Conservation (phyloP, 78 protist species). For the Dictyostelium purpureum region DNA sequence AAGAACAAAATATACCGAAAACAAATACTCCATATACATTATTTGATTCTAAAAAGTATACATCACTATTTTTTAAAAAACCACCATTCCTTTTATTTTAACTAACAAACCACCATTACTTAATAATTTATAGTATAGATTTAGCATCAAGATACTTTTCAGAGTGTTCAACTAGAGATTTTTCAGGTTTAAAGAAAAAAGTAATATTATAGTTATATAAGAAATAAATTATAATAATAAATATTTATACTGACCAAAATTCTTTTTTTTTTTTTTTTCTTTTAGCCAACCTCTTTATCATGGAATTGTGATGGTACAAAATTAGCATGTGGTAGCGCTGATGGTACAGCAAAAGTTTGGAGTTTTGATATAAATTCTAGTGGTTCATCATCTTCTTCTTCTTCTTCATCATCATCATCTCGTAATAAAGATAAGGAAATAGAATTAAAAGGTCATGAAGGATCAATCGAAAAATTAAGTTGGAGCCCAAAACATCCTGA, state of each 20-base stretch:
- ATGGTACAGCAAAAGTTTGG: conserved; percentile 31
- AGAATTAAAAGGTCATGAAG: conserved; percentile 62
- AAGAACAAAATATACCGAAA: conserved; percentile 12
- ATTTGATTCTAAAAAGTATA: conserved; percentile 16
- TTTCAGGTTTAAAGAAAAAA: conserved; percentile 43
- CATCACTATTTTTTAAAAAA: background rate
- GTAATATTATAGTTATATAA: background rate
- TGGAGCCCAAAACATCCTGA: conserved; percentile 45
- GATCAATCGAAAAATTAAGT: conserved; percentile 6
- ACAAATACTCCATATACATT: conserved; percentile 68
- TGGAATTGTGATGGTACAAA: conserved; percentile 66
- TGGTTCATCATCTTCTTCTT: background rate
- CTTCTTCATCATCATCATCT: too few relatives aligned
- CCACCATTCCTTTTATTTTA: background rate
- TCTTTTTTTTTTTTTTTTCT: too few relatives aligned
- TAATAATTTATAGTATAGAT: conserved; percentile 7
- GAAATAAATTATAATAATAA: background rate
- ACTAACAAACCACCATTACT: background rate
- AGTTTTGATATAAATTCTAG: background rate
- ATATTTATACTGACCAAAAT: background rate
- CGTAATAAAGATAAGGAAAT: conserved; percentile 6
- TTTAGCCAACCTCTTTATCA: background rate
- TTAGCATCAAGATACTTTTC: conserved; percentile 60
- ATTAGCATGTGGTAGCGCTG: conserved; percentile 36
- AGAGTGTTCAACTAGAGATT: conserved; percentile 69